A percentile compares a stretch with the other conserved stretches of the same genome.
Conservation (phyloP, 2,329 filamentous ascomycete genomes). For the Metarhizium sp. region DNA sequence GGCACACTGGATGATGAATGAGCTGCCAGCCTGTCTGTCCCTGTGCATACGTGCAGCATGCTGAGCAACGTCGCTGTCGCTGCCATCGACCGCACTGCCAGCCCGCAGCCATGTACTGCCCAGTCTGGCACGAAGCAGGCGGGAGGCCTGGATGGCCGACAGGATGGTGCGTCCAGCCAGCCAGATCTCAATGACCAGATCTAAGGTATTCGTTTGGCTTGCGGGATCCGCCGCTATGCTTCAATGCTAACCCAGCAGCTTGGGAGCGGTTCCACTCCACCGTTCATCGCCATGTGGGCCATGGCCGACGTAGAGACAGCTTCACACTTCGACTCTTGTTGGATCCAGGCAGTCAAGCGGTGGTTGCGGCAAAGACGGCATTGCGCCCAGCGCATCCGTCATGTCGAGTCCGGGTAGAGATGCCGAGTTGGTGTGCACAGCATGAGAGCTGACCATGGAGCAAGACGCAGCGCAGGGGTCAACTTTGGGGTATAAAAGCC, state of each 20-base stretch:
- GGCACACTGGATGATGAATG: too few relatives aligned
- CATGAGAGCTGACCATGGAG: background rate
- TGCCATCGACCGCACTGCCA: too few relatives aligned
- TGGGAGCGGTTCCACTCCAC: background rate
- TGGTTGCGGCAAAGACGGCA: background rate
- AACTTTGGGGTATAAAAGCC: background rate
- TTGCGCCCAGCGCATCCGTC: background rate
- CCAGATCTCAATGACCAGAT: background rate
- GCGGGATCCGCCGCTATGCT: constrained; percentile 1
- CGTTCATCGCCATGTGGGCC: background rate
- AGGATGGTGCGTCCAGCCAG: background rate
- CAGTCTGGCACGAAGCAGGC: too few relatives aligned
- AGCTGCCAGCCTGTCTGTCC: too few relatives aligned
- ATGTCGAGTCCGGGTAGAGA: background rate
- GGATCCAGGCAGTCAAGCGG: too few relatives aligned
- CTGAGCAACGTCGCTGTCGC: too few relatives aligned
- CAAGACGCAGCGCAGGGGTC: background rate
- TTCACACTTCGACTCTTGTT: background rate
- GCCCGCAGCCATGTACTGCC: too few relatives aligned
- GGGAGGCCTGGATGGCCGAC: background rate
- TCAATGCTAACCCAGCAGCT: background rate
- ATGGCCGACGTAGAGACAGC: background rate
- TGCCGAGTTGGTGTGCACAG: constrained; percentile 6
- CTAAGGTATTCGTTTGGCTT: constrained; percentile 1
- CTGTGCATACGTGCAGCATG: too few relatives aligned